Conservation (phyloP, 2,329 filamentous ascomycete species). For the Fusarium newnesense region DNA sequence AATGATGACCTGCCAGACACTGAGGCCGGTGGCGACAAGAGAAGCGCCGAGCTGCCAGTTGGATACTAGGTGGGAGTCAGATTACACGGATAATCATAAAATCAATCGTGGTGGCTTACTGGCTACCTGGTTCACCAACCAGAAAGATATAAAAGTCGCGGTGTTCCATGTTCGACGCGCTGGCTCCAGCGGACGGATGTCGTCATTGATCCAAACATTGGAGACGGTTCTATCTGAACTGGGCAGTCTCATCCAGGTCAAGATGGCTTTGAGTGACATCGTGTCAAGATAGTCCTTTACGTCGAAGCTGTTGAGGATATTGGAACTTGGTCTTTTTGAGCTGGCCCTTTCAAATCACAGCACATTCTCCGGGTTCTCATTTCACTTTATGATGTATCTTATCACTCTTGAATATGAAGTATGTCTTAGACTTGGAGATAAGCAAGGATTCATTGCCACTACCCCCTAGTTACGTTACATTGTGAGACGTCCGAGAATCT, state of each 20-base stretch:
- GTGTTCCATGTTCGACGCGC: not conserved
- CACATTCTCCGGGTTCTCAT: not conserved
- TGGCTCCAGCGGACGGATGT: not conserved
- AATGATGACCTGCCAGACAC: not conserved
- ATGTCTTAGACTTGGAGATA: not conserved
- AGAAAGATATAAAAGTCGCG: not conserved
- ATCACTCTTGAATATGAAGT: not conserved
- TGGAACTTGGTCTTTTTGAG: too few relatives aligned
- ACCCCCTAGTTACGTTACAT: not conserved
- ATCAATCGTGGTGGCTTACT: not conserved
- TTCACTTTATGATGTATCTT: not conserved
- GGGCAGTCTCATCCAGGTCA: not conserved
- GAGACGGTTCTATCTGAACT: not conserved
- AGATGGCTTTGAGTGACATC: not conserved
- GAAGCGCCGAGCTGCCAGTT: not conserved
- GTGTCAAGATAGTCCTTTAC: rapidly evolving
- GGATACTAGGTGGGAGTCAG: not conserved
- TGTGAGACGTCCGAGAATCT: not conserved
- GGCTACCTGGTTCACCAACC: not conserved
- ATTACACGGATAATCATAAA: rapidly evolving
- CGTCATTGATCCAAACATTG: not conserved
- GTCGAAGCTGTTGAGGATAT: not conserved
- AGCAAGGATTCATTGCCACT: not conserved
- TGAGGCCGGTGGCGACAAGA: not conserved
- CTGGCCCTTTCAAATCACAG: rapidly evolving